Base-by-base conservation (phyloP, 176 grass and related monocot species). In the Musa acuminata region DNA sequence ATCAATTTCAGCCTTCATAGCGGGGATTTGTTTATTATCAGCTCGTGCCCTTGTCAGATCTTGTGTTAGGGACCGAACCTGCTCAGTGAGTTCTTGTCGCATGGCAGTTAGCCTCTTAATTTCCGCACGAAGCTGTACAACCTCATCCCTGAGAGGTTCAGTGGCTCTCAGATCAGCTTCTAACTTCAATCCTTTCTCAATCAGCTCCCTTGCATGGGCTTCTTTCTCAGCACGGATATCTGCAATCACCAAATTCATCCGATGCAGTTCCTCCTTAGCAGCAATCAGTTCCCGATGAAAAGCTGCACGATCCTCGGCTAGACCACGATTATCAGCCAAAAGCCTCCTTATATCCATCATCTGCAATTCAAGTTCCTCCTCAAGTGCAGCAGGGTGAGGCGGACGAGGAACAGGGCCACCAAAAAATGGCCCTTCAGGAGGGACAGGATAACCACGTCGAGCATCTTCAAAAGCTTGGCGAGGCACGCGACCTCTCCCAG, bases 101-200 rank as follows among this genome's bases (percentile, higher is more conserved):
- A 62, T 6, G 59, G 20, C 73, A 80, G 79, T 29, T 64, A 85
- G 84, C 27, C 80, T 92, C n/a, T 86, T 81, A 62, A 89, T 72
- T 72, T 89, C 86, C 69, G 73, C 73, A 72, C 53, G 90, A 67
- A 89, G 86, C 63, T 92, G 86, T 54, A 78, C 7, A 21, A 75
- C 59, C 79, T 89, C 90, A 71, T 86, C 79, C 63, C 76, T 77
- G 53, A 92, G 73, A 49, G 82, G 82, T 72, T 89, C 86, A 80
- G 78, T 73, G 64, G 81, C 72, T 82, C 84, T 84, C 65, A 86
- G 78, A 78, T 89, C 90, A 63, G 86, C 69, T 82, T 92, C 90
- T 78, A 92, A 84, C 81, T 89, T 92, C 84, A 80, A 80, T 51
- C 79, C 79, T 78, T 84, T 89, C 73, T 89, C 86, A 65, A 89